Evolutionary conservation across 2,329 filamentous ascomycete genomes (phyloP).

Genomic region (Akanthomyces uredinophilus): DNA sequence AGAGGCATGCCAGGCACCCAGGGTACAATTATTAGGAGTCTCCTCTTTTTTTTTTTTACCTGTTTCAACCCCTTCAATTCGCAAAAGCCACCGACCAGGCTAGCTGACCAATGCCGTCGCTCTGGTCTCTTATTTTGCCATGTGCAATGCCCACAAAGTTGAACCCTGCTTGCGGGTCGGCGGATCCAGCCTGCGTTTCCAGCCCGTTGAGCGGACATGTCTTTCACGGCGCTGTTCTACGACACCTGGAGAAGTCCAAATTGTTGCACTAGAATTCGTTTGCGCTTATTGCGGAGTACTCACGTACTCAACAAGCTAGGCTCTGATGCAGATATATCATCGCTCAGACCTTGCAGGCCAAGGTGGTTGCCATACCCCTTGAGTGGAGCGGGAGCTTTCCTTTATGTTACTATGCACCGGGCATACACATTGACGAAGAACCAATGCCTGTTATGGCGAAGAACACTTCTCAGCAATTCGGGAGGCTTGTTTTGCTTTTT

Average conservation of each 20-base stretch:
- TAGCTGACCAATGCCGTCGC: neutral
- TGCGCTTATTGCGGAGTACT: no score
- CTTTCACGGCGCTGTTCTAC: neutral
- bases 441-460: neutral
- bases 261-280: neutral
- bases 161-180: neutral
- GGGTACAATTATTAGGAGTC: neutral
- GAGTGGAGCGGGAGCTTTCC: neutral
- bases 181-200: neutral
- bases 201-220: neutral
- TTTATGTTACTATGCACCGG: neutral
- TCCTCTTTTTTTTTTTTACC: constrained; percentile 6
- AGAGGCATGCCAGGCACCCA: constrained; percentile 19
- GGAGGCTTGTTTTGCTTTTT: neutral
- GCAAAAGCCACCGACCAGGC: neutral
- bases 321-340: constrained; percentile 5
- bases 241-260: neutral
- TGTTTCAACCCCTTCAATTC: constrained; percentile 2
- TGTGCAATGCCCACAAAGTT: neutral
- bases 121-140: neutral
- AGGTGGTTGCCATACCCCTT: neutral
- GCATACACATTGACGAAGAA: neutral
- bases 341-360: neutral
- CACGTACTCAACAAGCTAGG: neutral
- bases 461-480: neutral